Evolutionary conservation across 208 protist species (phyloP).

Genomic region (Tritrichomonas foetus): DNA sequence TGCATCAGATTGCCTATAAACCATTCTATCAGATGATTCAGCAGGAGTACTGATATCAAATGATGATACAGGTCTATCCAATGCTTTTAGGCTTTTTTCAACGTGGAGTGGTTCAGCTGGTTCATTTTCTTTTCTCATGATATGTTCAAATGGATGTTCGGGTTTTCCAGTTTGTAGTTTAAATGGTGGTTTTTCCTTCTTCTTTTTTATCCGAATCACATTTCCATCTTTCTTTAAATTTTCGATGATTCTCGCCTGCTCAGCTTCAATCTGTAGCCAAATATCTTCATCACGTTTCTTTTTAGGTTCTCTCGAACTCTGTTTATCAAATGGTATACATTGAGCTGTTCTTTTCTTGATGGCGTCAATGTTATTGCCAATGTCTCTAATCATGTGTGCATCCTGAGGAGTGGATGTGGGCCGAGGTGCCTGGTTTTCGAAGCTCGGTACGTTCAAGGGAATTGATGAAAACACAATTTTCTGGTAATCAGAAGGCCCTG

Average conservation of each 20-base stretch:
- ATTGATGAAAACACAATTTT: not conserved
- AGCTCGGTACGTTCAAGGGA: not conserved
- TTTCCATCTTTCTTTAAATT: not conserved
- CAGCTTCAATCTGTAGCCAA: not conserved
- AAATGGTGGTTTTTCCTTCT: not conserved
- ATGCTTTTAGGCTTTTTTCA: not conserved
- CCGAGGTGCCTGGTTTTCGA: not conserved
- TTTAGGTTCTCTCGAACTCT: not conserved
- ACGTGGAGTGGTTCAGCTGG: not conserved
- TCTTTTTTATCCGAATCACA: not conserved
- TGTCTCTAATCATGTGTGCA: not conserved
- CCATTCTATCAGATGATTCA: not conserved
- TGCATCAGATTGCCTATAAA: not conserved
- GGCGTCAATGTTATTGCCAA: not conserved
- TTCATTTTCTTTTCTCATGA: not conserved
- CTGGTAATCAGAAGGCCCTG: not conserved
- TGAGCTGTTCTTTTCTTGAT: not conserved
- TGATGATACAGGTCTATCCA: not conserved
- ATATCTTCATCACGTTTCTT: not conserved
- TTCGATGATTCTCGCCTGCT: not conserved
- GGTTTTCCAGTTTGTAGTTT: not conserved
- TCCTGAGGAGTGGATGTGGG: not conserved
- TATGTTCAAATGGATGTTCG: not conserved
- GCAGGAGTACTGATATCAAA: not conserved
- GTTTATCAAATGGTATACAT: not conserved